These are phyloP conservation scores for Tanacetum coccineum DNA, from an alignment of 129 eudicot genomes.

Conservation along the genomic window DNA sequence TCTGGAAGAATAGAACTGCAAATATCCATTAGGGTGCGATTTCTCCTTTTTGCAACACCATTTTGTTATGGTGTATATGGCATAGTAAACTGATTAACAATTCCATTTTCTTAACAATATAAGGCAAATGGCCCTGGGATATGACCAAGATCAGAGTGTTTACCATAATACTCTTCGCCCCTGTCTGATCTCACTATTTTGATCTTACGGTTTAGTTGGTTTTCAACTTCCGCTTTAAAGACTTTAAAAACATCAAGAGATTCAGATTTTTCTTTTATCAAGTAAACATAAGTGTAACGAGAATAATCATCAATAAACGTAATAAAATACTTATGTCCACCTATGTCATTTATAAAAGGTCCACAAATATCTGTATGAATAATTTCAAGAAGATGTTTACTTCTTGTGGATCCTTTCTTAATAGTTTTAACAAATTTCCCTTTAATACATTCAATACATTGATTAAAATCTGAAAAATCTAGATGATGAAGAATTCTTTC, in stretches of 20 bases:
- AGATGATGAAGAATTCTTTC: background rate
- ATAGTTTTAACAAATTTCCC: background rate
- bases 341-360: background rate
- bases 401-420: background rate
- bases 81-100: background rate
- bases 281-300: background rate
- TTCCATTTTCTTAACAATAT: background rate
- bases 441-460: background rate
- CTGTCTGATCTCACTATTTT: background rate
- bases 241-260: background rate
- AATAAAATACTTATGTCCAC: background rate
- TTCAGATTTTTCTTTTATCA: background rate
- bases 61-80: background rate
- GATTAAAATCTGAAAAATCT: background rate
- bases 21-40: background rate
- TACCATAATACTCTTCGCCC: slow-evolving; percentile 8
- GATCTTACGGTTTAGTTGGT: background rate
- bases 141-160: background rate
- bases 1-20: background rate
- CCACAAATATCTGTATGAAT: background rate
- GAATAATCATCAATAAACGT: background rate
- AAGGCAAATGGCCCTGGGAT: background rate
- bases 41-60: slow-evolving; percentile 4
- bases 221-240: background rate
- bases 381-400: background rate